Percentiles rank a stretch among this genome's conserved stretches.
Conservation (phyloP, 768 basidiomycete genomes). For the Candolleomyces aberdarensis region DNA sequence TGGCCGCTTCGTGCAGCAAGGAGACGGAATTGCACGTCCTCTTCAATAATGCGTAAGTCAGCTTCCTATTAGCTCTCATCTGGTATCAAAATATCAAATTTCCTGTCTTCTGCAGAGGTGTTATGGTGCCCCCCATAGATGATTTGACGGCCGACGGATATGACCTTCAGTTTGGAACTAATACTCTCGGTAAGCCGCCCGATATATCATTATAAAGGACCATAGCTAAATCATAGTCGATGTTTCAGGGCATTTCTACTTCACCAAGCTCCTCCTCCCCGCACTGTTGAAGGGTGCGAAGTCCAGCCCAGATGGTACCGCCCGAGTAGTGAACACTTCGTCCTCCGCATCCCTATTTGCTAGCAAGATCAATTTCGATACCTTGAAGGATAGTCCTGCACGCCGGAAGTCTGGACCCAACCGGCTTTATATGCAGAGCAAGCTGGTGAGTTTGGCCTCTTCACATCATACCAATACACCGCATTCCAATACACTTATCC, state of each 20-base stretch:
- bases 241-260: slow-evolving; percentile 51
- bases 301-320: slow-evolving; percentile 25
- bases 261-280: slow-evolving; percentile 50
- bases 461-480: background rate
- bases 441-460: slow-evolving; percentile 27
- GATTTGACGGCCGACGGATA: slow-evolving; percentile 47
- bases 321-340: slow-evolving; percentile 37
- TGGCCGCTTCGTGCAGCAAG: slow-evolving; percentile 22
- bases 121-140: slow-evolving; percentile 44
- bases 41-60: slow-evolving; percentile 45
- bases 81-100: background rate
- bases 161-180: slow-evolving; percentile 56
- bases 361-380: slow-evolving; percentile 30
- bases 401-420: slow-evolving; percentile 21
- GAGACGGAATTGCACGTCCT: slow-evolving; percentile 43
- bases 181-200: slow-evolving; percentile 41
- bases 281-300: slow-evolving; percentile 32
- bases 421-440: slow-evolving; percentile 35
- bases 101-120: slow-evolving; percentile 30
- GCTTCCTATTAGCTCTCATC: background rate
- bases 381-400: slow-evolving; percentile 33
- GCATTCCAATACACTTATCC: no score
- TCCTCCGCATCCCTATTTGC: slow-evolving; percentile 25
- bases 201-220: background rate
- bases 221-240: background rate